Evolutionary conservation across 768 basidiomycete species (phyloP).

Genomic region (Tulasnella sp.): DNA sequence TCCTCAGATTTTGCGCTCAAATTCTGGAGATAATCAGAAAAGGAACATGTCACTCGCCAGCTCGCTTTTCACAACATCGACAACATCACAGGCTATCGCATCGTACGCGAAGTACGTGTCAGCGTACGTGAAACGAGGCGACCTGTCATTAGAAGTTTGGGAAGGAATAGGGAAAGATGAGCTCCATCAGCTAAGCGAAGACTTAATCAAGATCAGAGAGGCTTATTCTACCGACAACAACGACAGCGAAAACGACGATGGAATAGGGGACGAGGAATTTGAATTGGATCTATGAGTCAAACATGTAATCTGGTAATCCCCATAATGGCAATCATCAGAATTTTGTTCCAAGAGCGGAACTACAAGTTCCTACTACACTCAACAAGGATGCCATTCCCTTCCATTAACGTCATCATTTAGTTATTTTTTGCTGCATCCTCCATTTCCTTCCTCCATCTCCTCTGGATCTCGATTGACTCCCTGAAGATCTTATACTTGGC

Average conservation of each 20-base stretch:
- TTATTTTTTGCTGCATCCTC: slow-evolving; percentile 30
- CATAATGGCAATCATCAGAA: too few species aligned
- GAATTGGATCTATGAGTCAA: slow-evolving; percentile 8
- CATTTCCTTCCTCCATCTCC: slow-evolving; percentile 72
- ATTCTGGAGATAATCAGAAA: background rate
- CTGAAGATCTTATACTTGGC: slow-evolving; percentile 92
- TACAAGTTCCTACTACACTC: too few species aligned
- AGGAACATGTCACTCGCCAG: background rate
- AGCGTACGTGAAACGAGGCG: background rate
- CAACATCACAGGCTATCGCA: background rate
- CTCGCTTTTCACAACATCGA: background rate
- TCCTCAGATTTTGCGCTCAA: slow-evolving; percentile 4
- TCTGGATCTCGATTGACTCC: slow-evolving; percentile 81
- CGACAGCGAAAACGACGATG: background rate
- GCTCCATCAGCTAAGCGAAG: slow-evolving; percentile 6
- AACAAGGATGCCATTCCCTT: too few species aligned
- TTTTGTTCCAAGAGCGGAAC: too few species aligned
- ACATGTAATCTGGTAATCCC: too few species aligned
- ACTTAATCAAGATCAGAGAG: slow-evolving; percentile 1
- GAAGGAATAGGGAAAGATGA: slow-evolving; percentile 12
- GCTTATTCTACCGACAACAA: background rate
- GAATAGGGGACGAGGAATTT: background rate
- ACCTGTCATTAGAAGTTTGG: background rate
- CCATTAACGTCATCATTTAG: too few species aligned
- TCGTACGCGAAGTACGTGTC: background rate